Base-by-base conservation (phyloP, 805 yeast genomes). In the Schwanniomyces vanrijiae region DNA sequence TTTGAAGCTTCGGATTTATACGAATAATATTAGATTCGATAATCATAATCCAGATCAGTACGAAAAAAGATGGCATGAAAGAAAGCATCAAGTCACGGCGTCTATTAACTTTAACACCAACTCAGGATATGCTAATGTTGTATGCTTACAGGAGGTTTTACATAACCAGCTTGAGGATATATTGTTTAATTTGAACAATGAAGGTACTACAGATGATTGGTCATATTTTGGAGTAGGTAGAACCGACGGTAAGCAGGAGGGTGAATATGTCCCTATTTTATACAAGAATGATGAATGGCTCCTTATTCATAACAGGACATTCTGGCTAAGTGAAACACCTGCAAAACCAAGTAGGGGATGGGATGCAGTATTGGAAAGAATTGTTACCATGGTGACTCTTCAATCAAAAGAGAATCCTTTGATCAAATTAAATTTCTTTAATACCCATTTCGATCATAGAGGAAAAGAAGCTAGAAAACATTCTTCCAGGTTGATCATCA, bases 11-110 rank as follows among this genome's bases (percentile, higher is more conserved):
- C 47, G 68, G 14, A 41, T 61, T 3, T 77, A 76, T 54, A 68
- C 77, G 19, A 71, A 77, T 52, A 77, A 77, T 51, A 73, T 77
- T 42, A 59, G 82, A 26, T 73, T 59, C 47, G 81, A 75, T 48
- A 74, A 73, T 53, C 51, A 45, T 18, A 49, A 58, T 21, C 59
- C 63, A 0, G 70, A 55, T 35, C 48, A 53, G 2, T 66, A 66
- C 10, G 83, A 78, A 51, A 51, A 52, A 40, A 61, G 61, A 1
- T 78, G 83, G 83, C 46, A 42, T 3, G 56, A 56, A 18, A 65
- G 83, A 14, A 64, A 64, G 47, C 45, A 45, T 1, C 60, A 58
- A 4, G 60, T 77, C 4, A 57, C 64, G 7, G 53, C 68, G 25
- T 66, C 76, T 11, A 76, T 78, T 34, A 59, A 57, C 47, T 71